Base-by-base conservation (phyloP, 345 rosid genomes). In the Linum trigynum region DNA sequence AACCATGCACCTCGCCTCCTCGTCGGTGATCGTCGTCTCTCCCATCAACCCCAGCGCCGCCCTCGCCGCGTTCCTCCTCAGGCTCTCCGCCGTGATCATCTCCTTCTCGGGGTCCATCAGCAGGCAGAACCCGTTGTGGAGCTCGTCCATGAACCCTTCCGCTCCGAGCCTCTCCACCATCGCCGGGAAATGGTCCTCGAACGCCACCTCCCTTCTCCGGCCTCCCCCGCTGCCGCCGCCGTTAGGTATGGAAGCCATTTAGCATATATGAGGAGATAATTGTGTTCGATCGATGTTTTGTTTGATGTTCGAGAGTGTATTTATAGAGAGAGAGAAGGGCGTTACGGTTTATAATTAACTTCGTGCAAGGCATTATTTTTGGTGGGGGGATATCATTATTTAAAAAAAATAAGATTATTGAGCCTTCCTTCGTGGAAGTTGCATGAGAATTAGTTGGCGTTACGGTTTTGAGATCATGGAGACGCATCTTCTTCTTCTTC, bases 61-160 rank as follows among this genome's bases (percentile, higher is more conserved):
- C n/a, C n/a, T n/a, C 32, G 32, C 66, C 17, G 78, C 65, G 59
- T 78, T 83, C 73, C 63, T 79, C 82, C 68, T 83, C 80, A 83
- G 67, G 78, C 90, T 85, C 71, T 78, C 80, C 4, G 75, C 42
- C 0, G 87, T 85, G 57, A 85, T 85, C 74, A 72, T 59, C 0
- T 80, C 87, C 16, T 75, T 81, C 39, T 77, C 74, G 3, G 56
- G 68, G 14, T 85, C 90, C 76, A 69, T 77, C 77, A 85, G 16
- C 75, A 85, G 42, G 7, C 75, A 73, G 65, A 85, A 85, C 66
- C 90, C 90, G 5, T 78, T 83, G 7, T 50, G 58, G 16, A 85
- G 63, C 82, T 85, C 87, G 59, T 71, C 69, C 83, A 85, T 85
- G 56, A 85, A 76, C 56, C 90, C 90, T 0, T 81, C 83, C 0